Evolutionary conservation across 495 filamentous ascomycete genomes (phyloP).

Genomic region (Aspergillus cavernicola): DNA sequence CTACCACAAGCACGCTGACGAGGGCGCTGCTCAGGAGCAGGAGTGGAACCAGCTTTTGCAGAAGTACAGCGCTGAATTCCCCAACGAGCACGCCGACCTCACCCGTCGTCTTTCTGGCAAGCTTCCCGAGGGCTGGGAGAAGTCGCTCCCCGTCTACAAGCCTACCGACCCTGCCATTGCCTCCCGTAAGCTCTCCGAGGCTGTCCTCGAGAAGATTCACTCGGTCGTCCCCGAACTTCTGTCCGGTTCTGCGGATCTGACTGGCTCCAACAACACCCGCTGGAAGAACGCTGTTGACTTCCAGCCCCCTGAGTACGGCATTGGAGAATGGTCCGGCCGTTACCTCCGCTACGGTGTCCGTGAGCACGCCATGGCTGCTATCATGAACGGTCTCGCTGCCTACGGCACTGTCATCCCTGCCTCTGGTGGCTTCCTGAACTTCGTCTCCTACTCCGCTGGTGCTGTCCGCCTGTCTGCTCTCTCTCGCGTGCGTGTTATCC

Average conservation of each 20-base stretch:
- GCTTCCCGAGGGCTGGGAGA: slow-evolving; percentile 97
- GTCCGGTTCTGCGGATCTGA: slow-evolving; percentile 96
- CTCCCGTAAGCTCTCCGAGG: slow-evolving; percentile 93
- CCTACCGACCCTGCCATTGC: slow-evolving; percentile 79
- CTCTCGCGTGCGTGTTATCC: slow-evolving; percentile 87
- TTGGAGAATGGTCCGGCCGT: slow-evolving; percentile 85
- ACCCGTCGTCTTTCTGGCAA: slow-evolving; percentile 74
- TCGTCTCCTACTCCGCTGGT: slow-evolving; percentile 97
- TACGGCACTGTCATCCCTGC: slow-evolving; percentile 95
- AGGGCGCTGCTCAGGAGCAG: slow-evolving; percentile 85
- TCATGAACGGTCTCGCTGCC: slow-evolving; percentile 95
- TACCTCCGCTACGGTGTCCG: slow-evolving; percentile 97
- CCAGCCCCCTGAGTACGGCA: slow-evolving; percentile 79
- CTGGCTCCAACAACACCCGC: slow-evolving; percentile 95
- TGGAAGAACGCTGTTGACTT: slow-evolving; percentile 98
- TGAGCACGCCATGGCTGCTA: slow-evolving; percentile 95
- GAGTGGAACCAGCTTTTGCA: slow-evolving; percentile 93
- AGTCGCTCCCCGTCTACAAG: slow-evolving; percentile 87
- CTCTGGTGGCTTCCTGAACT: slow-evolving; percentile 98
- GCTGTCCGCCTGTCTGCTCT: slow-evolving; percentile 91
- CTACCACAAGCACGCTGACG: slow-evolving; percentile 74
- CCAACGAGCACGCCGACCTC: slow-evolving; percentile 74
- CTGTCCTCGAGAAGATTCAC: slow-evolving; percentile 86
- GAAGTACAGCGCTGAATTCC: slow-evolving; percentile 76
- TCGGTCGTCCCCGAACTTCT: slow-evolving; percentile 80